Percentiles rank a stretch among this genome's conserved stretches.
phyloP scores from a whole-genome alignment of 805 yeast species.

The Diddensiella santjacobensis region DNA sequence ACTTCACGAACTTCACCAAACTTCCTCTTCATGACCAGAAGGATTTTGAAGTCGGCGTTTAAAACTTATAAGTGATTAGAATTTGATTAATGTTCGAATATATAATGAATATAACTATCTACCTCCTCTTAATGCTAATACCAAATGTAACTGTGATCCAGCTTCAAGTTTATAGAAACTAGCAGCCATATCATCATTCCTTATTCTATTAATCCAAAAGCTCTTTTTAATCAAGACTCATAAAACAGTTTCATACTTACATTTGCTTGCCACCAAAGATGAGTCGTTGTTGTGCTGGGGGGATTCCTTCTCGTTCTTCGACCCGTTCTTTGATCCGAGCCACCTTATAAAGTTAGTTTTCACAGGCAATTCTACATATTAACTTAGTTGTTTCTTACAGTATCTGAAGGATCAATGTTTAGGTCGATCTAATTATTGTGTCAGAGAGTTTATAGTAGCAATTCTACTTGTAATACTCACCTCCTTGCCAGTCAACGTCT shows the following conservation, averaged over 20 bases:
- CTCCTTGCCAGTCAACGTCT: constrained; percentile 78
- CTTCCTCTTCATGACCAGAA: too few species aligned
- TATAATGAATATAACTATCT: too few species aligned
- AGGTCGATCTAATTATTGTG: constrained; percentile 59
- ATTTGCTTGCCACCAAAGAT: constrained; percentile 88
- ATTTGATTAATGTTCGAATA: not conserved
- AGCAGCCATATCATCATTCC: constrained; percentile 74
- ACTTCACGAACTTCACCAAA: too few species aligned
- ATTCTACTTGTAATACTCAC: too few species aligned
- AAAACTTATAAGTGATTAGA: too few species aligned
- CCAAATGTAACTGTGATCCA: constrained; percentile 86
- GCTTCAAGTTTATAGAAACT: constrained; percentile 71
- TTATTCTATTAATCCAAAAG: constrained; percentile 87
- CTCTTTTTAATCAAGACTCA: too few species aligned
- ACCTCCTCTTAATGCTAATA: constrained; percentile 91
- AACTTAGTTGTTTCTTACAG: constrained; percentile 38
- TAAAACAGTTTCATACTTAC: constrained; percentile 39
- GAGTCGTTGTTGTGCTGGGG: constrained; percentile 92
- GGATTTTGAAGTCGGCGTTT: not conserved
- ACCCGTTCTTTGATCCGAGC: constrained; percentile 80
- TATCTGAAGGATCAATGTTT: constrained; percentile 67
- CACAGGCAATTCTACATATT: not conserved
- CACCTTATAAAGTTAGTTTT: constrained; percentile 31
- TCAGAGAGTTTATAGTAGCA: too few species aligned
- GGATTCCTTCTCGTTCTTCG: constrained; percentile 96